Conservation (phyloP, 306 rosid genomes). For the Pyrus communis region DNA sequence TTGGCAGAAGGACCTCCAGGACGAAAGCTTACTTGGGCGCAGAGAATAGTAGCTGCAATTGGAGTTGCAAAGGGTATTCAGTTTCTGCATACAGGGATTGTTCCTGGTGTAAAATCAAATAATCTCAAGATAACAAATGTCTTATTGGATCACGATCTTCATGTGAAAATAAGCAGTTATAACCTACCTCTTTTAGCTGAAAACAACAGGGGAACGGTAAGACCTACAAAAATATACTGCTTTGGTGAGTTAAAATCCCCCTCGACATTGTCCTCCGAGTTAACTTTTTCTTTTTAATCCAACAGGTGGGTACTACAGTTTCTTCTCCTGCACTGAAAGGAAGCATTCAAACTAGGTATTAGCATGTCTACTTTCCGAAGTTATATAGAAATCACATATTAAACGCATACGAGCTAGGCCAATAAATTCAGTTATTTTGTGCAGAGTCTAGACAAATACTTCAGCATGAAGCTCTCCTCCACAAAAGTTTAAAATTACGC, state of each 20-base stretch:
- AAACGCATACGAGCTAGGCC: too few species aligned
- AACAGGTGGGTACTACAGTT: constrained; percentile 49
- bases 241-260: background rate
- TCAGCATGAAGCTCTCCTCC: too few species aligned
- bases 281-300: constrained; percentile 10
- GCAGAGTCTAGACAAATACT: too few species aligned
- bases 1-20: constrained; percentile 43
- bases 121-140: constrained; percentile 78
- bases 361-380: background rate
- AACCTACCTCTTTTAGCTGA: constrained; percentile 56
- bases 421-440: too few species aligned
- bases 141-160: constrained; percentile 61
- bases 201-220: constrained; percentile 46
- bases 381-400: too few species aligned
- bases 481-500: too few species aligned
- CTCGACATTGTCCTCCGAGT: background rate
- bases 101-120: constrained; percentile 76
- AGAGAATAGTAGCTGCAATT: constrained; percentile 77
- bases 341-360: constrained; percentile 53
- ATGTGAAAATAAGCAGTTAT: constrained; percentile 70
- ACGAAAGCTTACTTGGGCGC: constrained; percentile 68
- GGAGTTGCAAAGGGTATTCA: constrained; percentile 85
- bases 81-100: constrained; percentile 88
- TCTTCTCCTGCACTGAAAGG: constrained; percentile 43
- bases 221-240: background rate